phyloP scores from a whole-genome alignment of 2,329 filamentous ascomycete species.

The Davidsoniella neocaledoniae region DNA sequence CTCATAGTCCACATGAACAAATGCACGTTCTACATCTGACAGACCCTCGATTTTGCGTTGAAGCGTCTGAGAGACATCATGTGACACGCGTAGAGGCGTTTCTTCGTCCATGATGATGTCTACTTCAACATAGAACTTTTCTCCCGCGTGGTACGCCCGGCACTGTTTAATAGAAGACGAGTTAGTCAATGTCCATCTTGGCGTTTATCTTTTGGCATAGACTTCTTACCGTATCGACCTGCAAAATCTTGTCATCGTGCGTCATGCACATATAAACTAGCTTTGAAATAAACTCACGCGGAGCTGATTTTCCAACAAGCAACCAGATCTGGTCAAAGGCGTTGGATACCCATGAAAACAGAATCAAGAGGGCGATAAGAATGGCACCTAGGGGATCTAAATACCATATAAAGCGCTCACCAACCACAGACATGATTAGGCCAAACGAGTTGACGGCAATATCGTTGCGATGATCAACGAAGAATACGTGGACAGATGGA shows the following conservation, averaged over 20 bases:
- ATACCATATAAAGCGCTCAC: slow-evolving; percentile 37
- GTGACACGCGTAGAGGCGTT: slow-evolving; percentile 36
- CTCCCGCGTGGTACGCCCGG: slow-evolving; percentile 43
- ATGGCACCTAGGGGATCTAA: slow-evolving; percentile 46
- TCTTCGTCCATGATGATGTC: slow-evolving; percentile 43
- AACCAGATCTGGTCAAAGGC: slow-evolving; percentile 46
- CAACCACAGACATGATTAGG: slow-evolving; percentile 37
- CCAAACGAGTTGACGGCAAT: slow-evolving; percentile 38
- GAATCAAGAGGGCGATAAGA: slow-evolving; percentile 41
- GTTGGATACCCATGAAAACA: slow-evolving; percentile 43
- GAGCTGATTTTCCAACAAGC: slow-evolving; percentile 44
- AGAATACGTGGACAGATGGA: slow-evolving; percentile 39
- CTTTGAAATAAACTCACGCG: slow-evolving; percentile 37
- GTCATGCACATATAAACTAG: slow-evolving; percentile 38
- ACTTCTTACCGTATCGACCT: slow-evolving; percentile 35
- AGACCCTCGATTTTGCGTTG: slow-evolving; percentile 41
- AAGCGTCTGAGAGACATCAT: slow-evolving; percentile 42
- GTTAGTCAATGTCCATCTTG: not conserved
- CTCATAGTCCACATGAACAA: slow-evolving; percentile 30
- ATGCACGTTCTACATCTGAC: slow-evolving; percentile 26
- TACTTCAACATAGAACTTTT: slow-evolving; percentile 45
- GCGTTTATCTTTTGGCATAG: slow-evolving; percentile 9
- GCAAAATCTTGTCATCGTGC: slow-evolving; percentile 35
- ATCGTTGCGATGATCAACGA: slow-evolving; percentile 40
- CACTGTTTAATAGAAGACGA: slow-evolving; percentile 19